phyloP scores from a whole-genome alignment of 495 filamentous ascomycete genomes.

The Lophiotrema nucula region DNA sequence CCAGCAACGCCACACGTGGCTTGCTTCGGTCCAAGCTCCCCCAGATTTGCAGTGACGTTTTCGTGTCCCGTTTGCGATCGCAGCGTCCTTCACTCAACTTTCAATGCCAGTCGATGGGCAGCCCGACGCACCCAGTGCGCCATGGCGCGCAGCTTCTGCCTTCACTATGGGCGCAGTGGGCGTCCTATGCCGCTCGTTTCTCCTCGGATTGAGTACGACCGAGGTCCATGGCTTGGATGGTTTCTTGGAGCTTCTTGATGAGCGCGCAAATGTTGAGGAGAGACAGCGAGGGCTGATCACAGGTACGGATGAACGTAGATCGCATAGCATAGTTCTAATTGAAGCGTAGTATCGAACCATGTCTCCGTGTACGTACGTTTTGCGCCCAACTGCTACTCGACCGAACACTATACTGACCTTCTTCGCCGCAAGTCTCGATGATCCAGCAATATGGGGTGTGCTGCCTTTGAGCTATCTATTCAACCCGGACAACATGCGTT shows the following conservation, averaged over 20 bases:
- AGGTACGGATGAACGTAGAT: slow-evolving; percentile 51
- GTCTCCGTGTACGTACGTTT: slow-evolving; percentile 81
- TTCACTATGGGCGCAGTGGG: slow-evolving; percentile 39
- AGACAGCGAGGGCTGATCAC: slow-evolving; percentile 80
- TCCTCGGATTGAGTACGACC: slow-evolving; percentile 39
- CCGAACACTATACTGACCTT: slow-evolving; percentile 6
- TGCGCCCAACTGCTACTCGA: background rate
- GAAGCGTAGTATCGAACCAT: slow-evolving; percentile 79
- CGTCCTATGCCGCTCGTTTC: slow-evolving; percentile 39
- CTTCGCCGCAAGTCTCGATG: slow-evolving; percentile 67
- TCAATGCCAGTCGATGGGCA: slow-evolving; percentile 33
- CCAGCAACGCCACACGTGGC: slow-evolving; percentile 12
- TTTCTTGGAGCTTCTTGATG: slow-evolving; percentile 76
- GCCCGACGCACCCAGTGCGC: slow-evolving; percentile 32
- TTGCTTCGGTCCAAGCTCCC: slow-evolving; percentile 7
- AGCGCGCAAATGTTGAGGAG: slow-evolving; percentile 63
- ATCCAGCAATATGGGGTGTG: slow-evolving; percentile 88
- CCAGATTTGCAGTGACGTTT: slow-evolving; percentile 3
- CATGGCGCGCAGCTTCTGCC: slow-evolving; percentile 37
- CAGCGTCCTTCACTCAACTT: slow-evolving; percentile 4
- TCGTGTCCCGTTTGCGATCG: background rate
- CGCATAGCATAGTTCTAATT: background rate
- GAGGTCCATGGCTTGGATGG: slow-evolving; percentile 69
- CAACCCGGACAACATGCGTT: slow-evolving; percentile 71
- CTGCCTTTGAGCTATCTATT: slow-evolving; percentile 70